A percentile compares a stretch with the other conserved stretches of the same genome.
These are phyloP conservation scores for Candida sp. DNA, from an alignment of 1,139 yeast species.

Conservation along the genomic window DNA sequence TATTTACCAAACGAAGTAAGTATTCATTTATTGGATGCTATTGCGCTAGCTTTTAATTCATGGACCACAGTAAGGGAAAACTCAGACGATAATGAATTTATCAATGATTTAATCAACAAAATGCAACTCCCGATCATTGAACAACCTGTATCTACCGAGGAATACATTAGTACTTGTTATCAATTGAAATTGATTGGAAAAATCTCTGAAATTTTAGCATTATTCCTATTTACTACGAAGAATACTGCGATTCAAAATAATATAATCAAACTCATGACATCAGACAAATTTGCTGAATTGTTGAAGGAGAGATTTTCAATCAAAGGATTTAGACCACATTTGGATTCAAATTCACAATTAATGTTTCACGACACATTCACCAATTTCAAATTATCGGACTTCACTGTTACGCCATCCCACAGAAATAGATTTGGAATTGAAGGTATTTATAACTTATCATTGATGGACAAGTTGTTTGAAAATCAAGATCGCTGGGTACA, in stretches of 20 bases:
- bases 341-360: constrained; percentile 29
- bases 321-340: constrained; percentile 29
- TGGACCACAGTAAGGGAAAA: constrained; percentile 60
- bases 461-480: constrained; percentile 60
- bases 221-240: constrained; percentile 62
- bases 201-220: constrained; percentile 71
- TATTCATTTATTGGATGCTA: constrained; percentile 60
- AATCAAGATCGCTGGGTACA: constrained; percentile 48
- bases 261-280: constrained; percentile 42
- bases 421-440: constrained; percentile 50
- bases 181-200: constrained; percentile 59
- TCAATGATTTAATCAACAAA: constrained; percentile 46
- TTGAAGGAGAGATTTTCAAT: constrained; percentile 30
- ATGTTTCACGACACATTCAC: constrained; percentile 50
- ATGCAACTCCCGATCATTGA: constrained; percentile 19
- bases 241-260: constrained; percentile 35
- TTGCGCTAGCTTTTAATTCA: constrained; percentile 62
- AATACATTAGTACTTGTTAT: constrained; percentile 46
- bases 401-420: constrained; percentile 47
- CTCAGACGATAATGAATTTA: constrained; percentile 48
- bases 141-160: constrained; percentile 19
- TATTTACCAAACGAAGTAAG: constrained; percentile 57
- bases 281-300: constrained; percentile 27
- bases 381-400: constrained; percentile 45
- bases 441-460: constrained; percentile 56